Evolutionary conservation across 352 stramenopile species (phyloP).

Genomic region (Pythium aristosporum): DNA sequence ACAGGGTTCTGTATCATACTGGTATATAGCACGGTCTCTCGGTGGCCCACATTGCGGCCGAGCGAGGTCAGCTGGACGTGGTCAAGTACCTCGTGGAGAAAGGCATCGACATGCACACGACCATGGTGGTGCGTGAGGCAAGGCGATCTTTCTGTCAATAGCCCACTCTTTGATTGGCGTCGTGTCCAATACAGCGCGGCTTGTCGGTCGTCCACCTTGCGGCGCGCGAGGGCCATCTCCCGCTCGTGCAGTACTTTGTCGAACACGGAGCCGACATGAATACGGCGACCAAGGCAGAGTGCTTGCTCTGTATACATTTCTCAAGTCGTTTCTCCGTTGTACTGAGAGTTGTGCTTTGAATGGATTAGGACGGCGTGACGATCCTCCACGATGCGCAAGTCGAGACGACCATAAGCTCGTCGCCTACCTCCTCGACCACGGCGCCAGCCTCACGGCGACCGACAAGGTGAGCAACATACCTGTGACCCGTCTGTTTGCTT

Average conservation of each 20-base stretch:
- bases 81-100: conserved; percentile 5
- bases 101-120: not conserved
- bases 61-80: conserved; percentile 4
- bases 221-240: conserved; percentile 1
- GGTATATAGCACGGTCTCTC: conserved; percentile 5
- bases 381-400: conserved; percentile 10
- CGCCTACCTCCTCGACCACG: conserved; percentile 2
- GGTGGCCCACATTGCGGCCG: conserved; percentile 5
- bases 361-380: not conserved
- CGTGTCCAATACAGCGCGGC: not conserved
- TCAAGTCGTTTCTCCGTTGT: too few relatives aligned
- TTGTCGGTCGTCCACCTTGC: not conserved
- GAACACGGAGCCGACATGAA: conserved; percentile 10
- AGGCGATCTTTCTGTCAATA: not conserved
- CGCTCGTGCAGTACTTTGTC: conserved; percentile 7
- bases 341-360: too few relatives aligned
- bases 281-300: conserved; percentile 1
- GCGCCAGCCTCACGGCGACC: not conserved
- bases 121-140: not conserved
- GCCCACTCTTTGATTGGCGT: not conserved
- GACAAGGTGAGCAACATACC: conserved; percentile 2
- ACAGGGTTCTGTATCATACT: too few relatives aligned
- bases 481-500: too few relatives aligned
- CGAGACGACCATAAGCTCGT: not conserved
- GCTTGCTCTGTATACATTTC: too few relatives aligned